phyloP scores from a whole-genome alignment of 192 early-diverging fungal species.

The Backusella parvicylindrica region DNA sequence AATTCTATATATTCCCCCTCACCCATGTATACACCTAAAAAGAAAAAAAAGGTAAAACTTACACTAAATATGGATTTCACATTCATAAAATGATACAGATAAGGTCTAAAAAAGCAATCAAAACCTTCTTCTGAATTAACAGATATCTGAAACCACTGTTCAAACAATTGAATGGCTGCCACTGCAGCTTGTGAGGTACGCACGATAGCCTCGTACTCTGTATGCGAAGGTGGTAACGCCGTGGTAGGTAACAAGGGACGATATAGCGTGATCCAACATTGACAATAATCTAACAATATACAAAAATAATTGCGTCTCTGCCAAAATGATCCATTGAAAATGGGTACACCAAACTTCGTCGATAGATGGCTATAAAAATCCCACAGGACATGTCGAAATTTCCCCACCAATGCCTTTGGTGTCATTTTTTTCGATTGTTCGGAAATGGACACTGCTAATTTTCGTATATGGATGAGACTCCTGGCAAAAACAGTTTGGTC shows the following conservation, averaged over 20 bases:
- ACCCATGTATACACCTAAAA: neutral
- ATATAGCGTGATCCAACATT: slow-evolving; percentile 18
- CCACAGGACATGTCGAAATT: neutral
- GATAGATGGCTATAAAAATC: neutral
- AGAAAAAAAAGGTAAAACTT: neutral
- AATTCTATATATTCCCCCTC: too few relatives aligned
- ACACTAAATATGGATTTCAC: slow-evolving; percentile 17
- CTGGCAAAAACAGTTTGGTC: slow-evolving; percentile 12
- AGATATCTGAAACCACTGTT: slow-evolving; percentile 3
- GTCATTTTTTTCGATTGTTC: neutral
- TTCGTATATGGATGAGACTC: neutral
- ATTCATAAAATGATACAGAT: slow-evolving; percentile 28
- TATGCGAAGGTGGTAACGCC: neutral
- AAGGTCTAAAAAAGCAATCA: slow-evolving; percentile 32
- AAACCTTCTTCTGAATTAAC: neutral
- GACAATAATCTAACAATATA: slow-evolving; percentile 19
- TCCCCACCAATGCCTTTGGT: neutral
- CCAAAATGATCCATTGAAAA: slow-evolving; percentile 1
- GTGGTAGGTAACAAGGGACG: neutral
- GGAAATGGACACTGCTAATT: neutral
- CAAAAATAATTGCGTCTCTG: slow-evolving; percentile 12
- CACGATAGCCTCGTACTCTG: neutral
- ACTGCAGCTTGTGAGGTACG: slow-evolving; percentile 16
- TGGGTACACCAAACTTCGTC: neutral
- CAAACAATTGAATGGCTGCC: slow-evolving; percentile 1